A percentile compares a stretch with the other conserved stretches of the same genome.
phyloP scores from a whole-genome alignment of 805 yeast species.

The Saccharomycopsis selenospora region DNA sequence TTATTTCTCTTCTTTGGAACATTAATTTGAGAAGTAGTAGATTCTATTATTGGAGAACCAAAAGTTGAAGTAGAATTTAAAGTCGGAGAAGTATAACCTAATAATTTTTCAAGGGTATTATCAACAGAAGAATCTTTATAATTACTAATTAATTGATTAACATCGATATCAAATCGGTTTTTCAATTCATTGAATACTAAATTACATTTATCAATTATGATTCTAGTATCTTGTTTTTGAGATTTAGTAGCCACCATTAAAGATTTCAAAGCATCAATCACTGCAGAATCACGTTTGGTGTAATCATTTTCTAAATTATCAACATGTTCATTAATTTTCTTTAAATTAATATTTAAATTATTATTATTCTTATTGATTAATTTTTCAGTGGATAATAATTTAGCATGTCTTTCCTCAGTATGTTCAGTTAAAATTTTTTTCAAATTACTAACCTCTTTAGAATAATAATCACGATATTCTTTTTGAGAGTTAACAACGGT shows the following conservation, averaged over 20 bases:
- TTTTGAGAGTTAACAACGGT: constrained; percentile 44
- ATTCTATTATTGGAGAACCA: neutral
- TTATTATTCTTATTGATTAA: constrained; percentile 39
- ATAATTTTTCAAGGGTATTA: constrained; percentile 11
- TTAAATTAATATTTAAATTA: constrained; percentile 42
- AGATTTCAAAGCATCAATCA: constrained; percentile 36
- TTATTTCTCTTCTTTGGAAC: constrained; percentile 8
- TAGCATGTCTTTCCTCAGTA: constrained; percentile 31
- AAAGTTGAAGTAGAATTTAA: neutral
- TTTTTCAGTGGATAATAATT: constrained; percentile 31
- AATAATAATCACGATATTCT: constrained; percentile 45
- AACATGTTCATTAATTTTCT: constrained; percentile 40
- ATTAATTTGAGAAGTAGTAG: neutral
- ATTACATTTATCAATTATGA: constrained; percentile 40
- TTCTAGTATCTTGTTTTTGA: constrained; percentile 43
- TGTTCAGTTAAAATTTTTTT: constrained; percentile 32
- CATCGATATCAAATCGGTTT: constrained; percentile 28
- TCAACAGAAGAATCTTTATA: constrained; percentile 26
- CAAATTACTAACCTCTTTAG: constrained; percentile 35
- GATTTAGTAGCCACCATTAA: constrained; percentile 38
- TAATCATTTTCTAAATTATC: constrained; percentile 44
- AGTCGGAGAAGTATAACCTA: constrained; percentile 2
- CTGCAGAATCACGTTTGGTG: constrained; percentile 38
- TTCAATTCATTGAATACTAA: constrained; percentile 37
- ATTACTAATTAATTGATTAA: constrained; percentile 26